Evolutionary conservation across 169 alveolate species (phyloP), one percentile per base, ranked within the genome.

Genomic region (Plasmodium vivax): DNA sequence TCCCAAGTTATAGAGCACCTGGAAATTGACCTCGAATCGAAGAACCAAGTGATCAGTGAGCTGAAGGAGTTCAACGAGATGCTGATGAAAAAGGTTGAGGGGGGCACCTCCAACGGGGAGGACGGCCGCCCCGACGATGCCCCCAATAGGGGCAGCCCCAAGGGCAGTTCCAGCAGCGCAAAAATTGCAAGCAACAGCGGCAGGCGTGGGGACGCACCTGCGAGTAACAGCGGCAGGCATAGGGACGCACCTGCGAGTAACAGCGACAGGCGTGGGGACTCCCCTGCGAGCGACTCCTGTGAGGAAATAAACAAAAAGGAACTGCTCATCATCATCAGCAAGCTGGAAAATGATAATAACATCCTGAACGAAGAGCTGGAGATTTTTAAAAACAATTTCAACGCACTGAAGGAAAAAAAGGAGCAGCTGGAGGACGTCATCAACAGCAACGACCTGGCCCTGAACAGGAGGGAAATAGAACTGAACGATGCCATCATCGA

Each of bases 301-400:
- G 94, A 68, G 19, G 90, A 45, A 16, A 56, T 38, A 43, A 23
- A 88, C 32, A 80, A 71, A 80, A 88, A 88, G 41, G 94, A 88
- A 32, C 58, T 88, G 36, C 23, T 88, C 41, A 47, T 80, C 27
- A 81, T 88, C 19, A 88, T 88, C 16, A 80, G 73, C 30, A 54
- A 80, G 45, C 45, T 88, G 68, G 94, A 88, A 68, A 79, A 80
- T 88, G 94, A 88, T 62, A 88, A 88, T 80, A 62, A 88, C 41
- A 58, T 68, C 1, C 75, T 88, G 27, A 79, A 79, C 19, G 90
- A 88, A 88, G 94, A 88, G 45, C 36, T 80, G 12, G 90, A 77
- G 23, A 80, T 88, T 36, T 80, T 88, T 27, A 88, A 81, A 88
- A 88, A 34, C 23, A 81, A 88, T 80, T 88, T 80, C 34, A 23